These are phyloP conservation scores for Xylaria cubensis DNA, from an alignment of 495 filamentous ascomycete species.

Conservation along the genomic window DNA sequence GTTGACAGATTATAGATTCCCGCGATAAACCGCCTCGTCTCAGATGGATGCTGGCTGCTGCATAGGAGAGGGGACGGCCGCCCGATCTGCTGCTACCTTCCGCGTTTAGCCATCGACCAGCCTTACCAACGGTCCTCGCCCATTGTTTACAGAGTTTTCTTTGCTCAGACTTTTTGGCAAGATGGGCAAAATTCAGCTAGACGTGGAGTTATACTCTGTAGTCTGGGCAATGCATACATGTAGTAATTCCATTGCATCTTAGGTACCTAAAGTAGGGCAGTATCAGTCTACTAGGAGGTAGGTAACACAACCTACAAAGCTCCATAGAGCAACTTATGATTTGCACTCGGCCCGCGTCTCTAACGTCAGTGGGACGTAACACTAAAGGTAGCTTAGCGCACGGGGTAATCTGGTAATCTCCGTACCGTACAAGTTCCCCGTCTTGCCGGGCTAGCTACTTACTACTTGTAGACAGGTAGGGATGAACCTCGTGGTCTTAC, in stretches of 20 bases:
- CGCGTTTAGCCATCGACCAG: constrained; percentile 1
- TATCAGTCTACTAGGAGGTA: no score
- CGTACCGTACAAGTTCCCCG: neutral
- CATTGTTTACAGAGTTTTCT: no score
- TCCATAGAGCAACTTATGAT: neutral
- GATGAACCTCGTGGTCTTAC: neutral
- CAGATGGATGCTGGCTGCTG: neutral
- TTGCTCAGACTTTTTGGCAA: no score
- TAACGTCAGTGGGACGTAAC: neutral
- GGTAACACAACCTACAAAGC: no score
- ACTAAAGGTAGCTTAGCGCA: constrained; percentile 1
- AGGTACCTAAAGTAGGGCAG: no score
- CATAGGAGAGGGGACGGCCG: neutral
- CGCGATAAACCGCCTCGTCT: neutral
- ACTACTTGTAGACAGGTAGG: neutral
- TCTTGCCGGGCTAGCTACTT: neutral
- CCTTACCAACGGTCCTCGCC: no score
- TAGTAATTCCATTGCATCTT: no score
- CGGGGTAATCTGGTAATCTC: constrained; percentile 16
- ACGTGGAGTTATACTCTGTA: no score
- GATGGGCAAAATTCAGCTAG: no score
- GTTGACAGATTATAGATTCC: constrained; percentile 10
- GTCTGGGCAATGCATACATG: no score
- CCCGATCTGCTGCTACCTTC: constrained; percentile 5
- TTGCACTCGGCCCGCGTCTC: neutral